phyloP scores from a whole-genome alignment of 2,329 filamentous ascomycete species.

The Diaporthe ampelina region DNA sequence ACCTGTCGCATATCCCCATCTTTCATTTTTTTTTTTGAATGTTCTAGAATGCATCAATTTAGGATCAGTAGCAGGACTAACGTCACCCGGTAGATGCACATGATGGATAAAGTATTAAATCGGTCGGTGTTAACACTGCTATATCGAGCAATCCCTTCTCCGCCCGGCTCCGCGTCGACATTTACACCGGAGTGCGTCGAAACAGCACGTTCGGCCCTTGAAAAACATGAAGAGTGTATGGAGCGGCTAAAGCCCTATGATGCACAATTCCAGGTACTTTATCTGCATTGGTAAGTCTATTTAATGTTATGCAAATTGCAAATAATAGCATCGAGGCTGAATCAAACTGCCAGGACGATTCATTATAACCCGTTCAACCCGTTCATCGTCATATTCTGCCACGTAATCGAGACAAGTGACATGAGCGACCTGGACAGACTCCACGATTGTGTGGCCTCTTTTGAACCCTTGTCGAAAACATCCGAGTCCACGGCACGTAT shows the following conservation, averaged over 20 bases:
- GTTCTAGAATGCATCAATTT: too few species aligned
- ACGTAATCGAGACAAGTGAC: constrained; percentile 21
- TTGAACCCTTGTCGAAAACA: constrained; percentile 15
- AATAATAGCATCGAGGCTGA: background rate
- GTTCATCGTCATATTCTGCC: constrained; percentile 20
- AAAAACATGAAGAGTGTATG: constrained; percentile 20
- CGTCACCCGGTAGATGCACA: background rate
- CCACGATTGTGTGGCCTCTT: constrained; percentile 18
- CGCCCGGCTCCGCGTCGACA: background rate
- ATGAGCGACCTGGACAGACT: constrained; percentile 18
- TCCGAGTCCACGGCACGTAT: constrained; percentile 34
- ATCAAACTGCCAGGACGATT: background rate
- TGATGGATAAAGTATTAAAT: constrained; percentile 11
- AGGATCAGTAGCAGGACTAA: too few species aligned
- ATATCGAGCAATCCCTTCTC: constrained; percentile 16
- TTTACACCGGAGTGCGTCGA: constrained; percentile 13
- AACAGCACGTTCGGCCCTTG: constrained; percentile 14
- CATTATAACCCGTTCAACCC: constrained; percentile 24
- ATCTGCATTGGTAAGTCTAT: constrained; percentile 10
- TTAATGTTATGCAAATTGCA: too few species aligned
- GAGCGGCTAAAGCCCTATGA: constrained; percentile 8
- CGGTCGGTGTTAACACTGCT: constrained; percentile 2
- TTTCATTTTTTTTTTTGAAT: too few species aligned
- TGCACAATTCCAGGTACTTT: background rate
- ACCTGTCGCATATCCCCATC: too few species aligned